Conservation (phyloP, 169 alveolate species). For the Amoebophrya sp. region DNA sequence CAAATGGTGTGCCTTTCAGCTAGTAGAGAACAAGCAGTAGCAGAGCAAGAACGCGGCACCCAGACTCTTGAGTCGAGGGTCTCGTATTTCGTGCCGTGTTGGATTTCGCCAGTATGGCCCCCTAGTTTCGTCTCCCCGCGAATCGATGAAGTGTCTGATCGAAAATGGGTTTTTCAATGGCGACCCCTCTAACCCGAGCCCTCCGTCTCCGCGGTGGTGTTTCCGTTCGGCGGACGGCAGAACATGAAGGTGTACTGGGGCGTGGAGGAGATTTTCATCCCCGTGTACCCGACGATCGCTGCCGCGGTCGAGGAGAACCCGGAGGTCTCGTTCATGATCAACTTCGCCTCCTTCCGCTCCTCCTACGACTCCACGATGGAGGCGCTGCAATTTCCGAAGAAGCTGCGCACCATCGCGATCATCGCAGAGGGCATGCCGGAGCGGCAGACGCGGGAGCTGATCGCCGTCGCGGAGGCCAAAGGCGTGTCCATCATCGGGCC, state of each 20-base stretch:
- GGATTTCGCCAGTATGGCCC: too few relatives aligned
- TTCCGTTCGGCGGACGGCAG: slow-evolving; percentile 28
- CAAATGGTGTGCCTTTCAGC: too few relatives aligned
- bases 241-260: background rate
- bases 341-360: slow-evolving; percentile 38
- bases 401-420: slow-evolving; percentile 14
- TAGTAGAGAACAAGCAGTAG: too few relatives aligned
- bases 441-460: slow-evolving; percentile 33
- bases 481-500: slow-evolving; percentile 41
- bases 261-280: slow-evolving; percentile 32
- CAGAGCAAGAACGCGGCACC: too few relatives aligned
- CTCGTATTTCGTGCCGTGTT: too few relatives aligned
- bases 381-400: slow-evolving; percentile 19
- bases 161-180: too few relatives aligned
- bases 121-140: too few relatives aligned
- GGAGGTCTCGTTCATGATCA: slow-evolving; percentile 28
- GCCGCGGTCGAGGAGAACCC: slow-evolving; percentile 32
- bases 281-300: slow-evolving; percentile 34
- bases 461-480: slow-evolving; percentile 27
- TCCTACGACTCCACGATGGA: slow-evolving; percentile 30
- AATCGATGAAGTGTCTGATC: too few relatives aligned
- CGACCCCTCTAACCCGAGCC: too few relatives aligned
- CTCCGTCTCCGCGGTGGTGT: slow-evolving; percentile 29
- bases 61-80: too few relatives aligned
- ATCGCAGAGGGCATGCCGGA: slow-evolving; percentile 37